Base-by-base conservation (phyloP, 208 protist species). In the Wallacemonas sp. region DNA sequence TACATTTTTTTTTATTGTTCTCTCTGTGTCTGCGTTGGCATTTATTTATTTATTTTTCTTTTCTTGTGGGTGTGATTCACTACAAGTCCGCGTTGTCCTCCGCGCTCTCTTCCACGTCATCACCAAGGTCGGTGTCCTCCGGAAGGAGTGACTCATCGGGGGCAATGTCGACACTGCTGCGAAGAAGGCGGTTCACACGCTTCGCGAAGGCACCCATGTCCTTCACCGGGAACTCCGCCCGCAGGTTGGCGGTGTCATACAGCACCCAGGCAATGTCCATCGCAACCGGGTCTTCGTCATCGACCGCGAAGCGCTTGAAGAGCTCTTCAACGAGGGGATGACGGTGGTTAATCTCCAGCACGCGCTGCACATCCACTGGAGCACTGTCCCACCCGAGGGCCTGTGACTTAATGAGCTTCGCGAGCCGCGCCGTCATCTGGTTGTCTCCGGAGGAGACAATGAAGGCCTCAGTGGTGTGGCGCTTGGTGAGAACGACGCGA, bases 321-420 rank as follows among this genome's bases (percentile, higher is more conserved):
- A 99, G 82, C 53, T 98, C 82, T 11, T 88, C 65, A 22, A 99
- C 93, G 17, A 99, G 78, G 5, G 97, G 93, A 76, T 99, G 98
- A 42, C 87, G 79, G 54, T 98, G 93, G 91, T 99, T 99, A 70
- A 99, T 79, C 85, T 99, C 98, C 42, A 99, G 70, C 34, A 96
- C 97, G 51, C 92, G 94, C 69, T 96, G 84, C 24, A 88, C 82
- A 22, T 73, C 77, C 30, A 81, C 64, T 15, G 66, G 62, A n/a
- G 75, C 41, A 2, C 34, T 44, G 28, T 86, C 79, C n/a, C 53
- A 36, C 51, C 80, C 70, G 36, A 97, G 73, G 4, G 95, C 88
- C 84, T 99, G 99, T 15, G 87, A 84, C 51, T 97, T 97, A 64
- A 99, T 93, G 62, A 99, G 96, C 64, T 95, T 93, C 44, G 96